A percentile compares a stretch with the other conserved stretches of the same genome.
These are phyloP conservation scores for Camellia granthamiana DNA, from an alignment of 148 eudicot species.

Conservation along the genomic window DNA sequence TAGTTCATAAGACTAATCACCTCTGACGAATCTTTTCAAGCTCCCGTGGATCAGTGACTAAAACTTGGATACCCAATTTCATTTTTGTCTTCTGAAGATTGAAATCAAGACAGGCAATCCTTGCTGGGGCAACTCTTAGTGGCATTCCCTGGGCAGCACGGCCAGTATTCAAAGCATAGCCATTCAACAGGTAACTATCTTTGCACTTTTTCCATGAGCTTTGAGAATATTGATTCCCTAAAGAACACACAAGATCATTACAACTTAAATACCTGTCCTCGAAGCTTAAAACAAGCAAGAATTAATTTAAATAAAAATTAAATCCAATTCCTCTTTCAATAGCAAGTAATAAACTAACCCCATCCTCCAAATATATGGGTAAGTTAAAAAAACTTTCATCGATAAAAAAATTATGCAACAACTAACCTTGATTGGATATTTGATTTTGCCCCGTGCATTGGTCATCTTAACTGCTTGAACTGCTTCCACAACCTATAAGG, in stretches of 20 bases:
- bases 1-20: slow-evolving; percentile 26
- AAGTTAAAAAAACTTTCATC: neutral
- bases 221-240: slow-evolving; percentile 89
- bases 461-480: slow-evolving; percentile 91
- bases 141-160: slow-evolving; percentile 99
- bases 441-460: slow-evolving; percentile 83
- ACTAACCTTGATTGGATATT: slow-evolving; percentile 93
- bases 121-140: slow-evolving; percentile 79
- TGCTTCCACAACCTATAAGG: slow-evolving; percentile 78
- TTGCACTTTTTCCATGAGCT: slow-evolving; percentile 95
- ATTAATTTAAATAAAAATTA: neutral
- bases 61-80: slow-evolving; percentile 97
- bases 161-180: slow-evolving; percentile 99
- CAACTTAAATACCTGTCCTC: slow-evolving; percentile 7
- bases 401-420: neutral
- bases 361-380: neutral
- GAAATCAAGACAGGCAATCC: slow-evolving; percentile 92
- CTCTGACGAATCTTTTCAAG: slow-evolving; percentile 98
- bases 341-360: neutral
- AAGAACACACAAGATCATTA: slow-evolving; percentile 17
- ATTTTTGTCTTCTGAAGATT: slow-evolving; percentile 96
- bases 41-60: slow-evolving; percentile 91
- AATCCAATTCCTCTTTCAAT: neutral
- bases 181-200: slow-evolving; percentile 89
- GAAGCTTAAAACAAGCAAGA: neutral